Evolutionary conservation across 805 yeast species (phyloP), one percentile per base, ranked within the genome.

Genomic region (Hanseniaspora singularis): DNA sequence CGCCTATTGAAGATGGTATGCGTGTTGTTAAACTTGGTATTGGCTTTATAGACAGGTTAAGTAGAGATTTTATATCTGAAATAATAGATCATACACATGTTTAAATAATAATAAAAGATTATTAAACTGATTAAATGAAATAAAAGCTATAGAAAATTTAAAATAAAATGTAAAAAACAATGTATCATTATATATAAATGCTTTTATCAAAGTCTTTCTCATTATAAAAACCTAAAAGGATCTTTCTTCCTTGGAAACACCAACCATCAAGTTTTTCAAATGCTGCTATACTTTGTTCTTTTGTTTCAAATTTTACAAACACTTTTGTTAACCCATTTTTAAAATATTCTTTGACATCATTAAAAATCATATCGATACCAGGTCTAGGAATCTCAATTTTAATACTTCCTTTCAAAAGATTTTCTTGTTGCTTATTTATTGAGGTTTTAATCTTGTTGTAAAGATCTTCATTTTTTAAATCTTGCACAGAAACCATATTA

Each of bases 1-100:
- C 95, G 0, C 65, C 65, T 2, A 64, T 87, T 49, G 76, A 80
- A 46, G 83, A 88, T 12, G 74, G 73, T 49, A 44, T 44, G 48
- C 85, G 81, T 53, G 74, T 85, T 37, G 82, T 85, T 22, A 81
- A 82, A 54, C 64, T 87, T 18, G 81, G 89, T 34, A 71, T 87
- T 33, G 84, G 92, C 44, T 82, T 86, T 53, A 73, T 86, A 3
- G 81, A 88, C 7, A 76, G 76, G 55, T 63, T 87, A 6, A 94
- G 95, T 0, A 73, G 71, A 27, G 64, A 68, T 2, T 64, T 87
- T 27, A 83, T 81, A 57, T 52, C 53, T 8, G 40, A 57, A 20
- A 52, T 63, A 26, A 64, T 62, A 3, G 55, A 56, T 16, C 67
- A 63, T 50, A 46, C 59, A n/a, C n/a, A n/a, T n/a, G n/a, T n/a